A percentile compares a stretch with the other conserved stretches of the same genome.
These are phyloP conservation scores for Pyronema domesticum DNA, from an alignment of 495 filamentous ascomycete genomes.

Conservation along the genomic window DNA sequence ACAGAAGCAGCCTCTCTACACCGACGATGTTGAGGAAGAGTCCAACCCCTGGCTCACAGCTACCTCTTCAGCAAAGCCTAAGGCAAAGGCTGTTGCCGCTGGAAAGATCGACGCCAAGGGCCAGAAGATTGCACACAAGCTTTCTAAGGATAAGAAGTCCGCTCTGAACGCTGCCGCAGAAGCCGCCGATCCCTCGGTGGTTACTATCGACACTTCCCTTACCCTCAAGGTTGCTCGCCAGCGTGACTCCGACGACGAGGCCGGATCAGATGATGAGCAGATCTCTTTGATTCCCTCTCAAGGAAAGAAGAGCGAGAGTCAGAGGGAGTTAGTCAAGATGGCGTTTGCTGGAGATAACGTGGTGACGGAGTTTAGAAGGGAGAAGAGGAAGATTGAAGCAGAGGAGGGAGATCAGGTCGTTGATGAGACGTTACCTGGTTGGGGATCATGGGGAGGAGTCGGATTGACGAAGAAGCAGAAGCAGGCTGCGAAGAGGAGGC, in stretches of 20 bases:
- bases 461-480: conserved; percentile 43
- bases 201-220: conserved; percentile 6
- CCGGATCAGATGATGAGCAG: conserved; percentile 29
- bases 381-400: conserved; percentile 53
- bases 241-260: conserved; percentile 34
- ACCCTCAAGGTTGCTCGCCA: conserved; percentile 15
- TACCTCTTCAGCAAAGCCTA: conserved; percentile 7
- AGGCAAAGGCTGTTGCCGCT: conserved; percentile 7
- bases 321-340: conserved; percentile 62
- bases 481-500: conserved; percentile 41
- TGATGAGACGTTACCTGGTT: conserved; percentile 75
- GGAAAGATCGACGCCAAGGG: conserved; percentile 16
- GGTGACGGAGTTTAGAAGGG: conserved; percentile 58
- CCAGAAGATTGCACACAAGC: conserved; percentile 17
- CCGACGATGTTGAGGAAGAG: conserved; percentile 20
- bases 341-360: conserved; percentile 88
- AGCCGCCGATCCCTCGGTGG: conserved; percentile 14
- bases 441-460: conserved; percentile 77
- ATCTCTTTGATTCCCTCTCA: conserved; percentile 16
- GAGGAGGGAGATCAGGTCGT: conserved; percentile 75
- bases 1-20: conserved; percentile 5
- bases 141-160: conserved; percentile 19
- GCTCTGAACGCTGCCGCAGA: conserved; percentile 14
- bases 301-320: conserved; percentile 32
- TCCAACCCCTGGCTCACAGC: conserved; percentile 32